Base-by-base conservation (phyloP, 1,284 basidiomycete genomes). In the Phellopilus nigrolimitatus region DNA sequence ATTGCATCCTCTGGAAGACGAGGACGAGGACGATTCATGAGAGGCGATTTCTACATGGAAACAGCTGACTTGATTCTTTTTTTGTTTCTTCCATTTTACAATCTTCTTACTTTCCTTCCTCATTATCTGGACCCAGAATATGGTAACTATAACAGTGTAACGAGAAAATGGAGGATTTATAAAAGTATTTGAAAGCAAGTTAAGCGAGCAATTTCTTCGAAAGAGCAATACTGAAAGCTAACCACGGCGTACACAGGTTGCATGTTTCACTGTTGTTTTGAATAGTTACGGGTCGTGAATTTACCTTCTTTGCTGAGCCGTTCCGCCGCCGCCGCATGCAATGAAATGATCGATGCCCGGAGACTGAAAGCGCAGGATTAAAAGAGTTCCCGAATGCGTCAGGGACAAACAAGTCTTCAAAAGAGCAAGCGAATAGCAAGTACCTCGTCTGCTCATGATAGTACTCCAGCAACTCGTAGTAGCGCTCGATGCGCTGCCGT, bases 391-490 rank as follows among this genome's bases (percentile, higher is more conserved):
- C n/a, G n/a, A 17, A 37, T 15, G 10, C 34, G 28, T 6, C 34
- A 13, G n/a, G 3, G n/a, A 15, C n/a, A 17, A 17, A n/a, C n/a
- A 15, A 2, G 31, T 33, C 31, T 33, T 27, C 21, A 31, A 36
- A 51, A 34, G 28, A 37, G n/a, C n/a, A n/a, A n/a, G n/a, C n/a
- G n/a, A 42, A 41, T 36, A 19, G 24, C 64, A n/a, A n/a, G n/a
- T 39, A 79, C 77, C 69, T 73, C 19, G 74, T 67, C 59, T 82
- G 80, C 57, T 82, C 78, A 31, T 72, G 65, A 55, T 78, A 81
- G 58, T 81, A 82, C 28, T 77, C 74, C 36, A 71, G 64, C 27
- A 80, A 61, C 55, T 78, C 74, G 41, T 68, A 67, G 52, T 75
- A 73, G 3, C 66, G 67, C 33, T 64, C 61, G 19, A 71, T 62